Conservation (phyloP, 495 filamentous ascomycete genomes). For the Neurospora sp. region DNA sequence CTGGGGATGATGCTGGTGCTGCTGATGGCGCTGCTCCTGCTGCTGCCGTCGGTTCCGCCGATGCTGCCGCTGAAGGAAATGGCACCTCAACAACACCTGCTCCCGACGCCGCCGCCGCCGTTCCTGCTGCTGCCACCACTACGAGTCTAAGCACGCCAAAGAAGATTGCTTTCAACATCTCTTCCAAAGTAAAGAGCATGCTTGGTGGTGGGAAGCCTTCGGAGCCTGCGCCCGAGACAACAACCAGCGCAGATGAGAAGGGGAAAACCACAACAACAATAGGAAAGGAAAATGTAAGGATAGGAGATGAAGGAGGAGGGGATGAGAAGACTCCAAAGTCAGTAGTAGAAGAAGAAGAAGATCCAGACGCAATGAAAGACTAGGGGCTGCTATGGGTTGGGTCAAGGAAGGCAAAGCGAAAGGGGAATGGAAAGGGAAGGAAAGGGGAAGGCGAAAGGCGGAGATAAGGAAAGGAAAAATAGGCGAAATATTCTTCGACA, state of each 20-base stretch:
- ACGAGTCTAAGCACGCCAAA: constrained; percentile 12
- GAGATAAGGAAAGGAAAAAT: not conserved
- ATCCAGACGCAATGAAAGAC: not conserved
- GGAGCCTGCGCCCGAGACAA: not conserved
- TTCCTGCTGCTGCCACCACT: not conserved
- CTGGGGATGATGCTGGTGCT: constrained; percentile 13
- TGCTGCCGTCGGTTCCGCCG: not conserved
- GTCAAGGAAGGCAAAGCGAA: not conserved
- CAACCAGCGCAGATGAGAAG: not conserved
- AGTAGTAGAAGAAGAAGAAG: not conserved
- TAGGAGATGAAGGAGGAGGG: not conserved
- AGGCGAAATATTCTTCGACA: not conserved
- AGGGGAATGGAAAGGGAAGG: not conserved
- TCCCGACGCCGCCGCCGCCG: constrained; percentile 7
- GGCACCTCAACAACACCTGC: constrained; percentile 13
- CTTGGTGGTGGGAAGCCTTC: not conserved
- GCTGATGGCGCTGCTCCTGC: not conserved
- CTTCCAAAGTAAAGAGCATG: constrained; percentile 22
- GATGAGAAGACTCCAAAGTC: not conserved
- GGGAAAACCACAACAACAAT: not conserved
- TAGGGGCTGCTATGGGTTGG: not conserved
- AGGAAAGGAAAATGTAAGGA: not conserved
- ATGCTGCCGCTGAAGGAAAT: not conserved
- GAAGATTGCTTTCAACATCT: constrained; percentile 39
- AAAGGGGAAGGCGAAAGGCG: not conserved